A percentile compares a stretch with the other conserved stretches of the same genome.
phyloP scores from a whole-genome alignment of 225 moss, liverwort and hornwort species.

The Straminergon stramineum region DNA sequence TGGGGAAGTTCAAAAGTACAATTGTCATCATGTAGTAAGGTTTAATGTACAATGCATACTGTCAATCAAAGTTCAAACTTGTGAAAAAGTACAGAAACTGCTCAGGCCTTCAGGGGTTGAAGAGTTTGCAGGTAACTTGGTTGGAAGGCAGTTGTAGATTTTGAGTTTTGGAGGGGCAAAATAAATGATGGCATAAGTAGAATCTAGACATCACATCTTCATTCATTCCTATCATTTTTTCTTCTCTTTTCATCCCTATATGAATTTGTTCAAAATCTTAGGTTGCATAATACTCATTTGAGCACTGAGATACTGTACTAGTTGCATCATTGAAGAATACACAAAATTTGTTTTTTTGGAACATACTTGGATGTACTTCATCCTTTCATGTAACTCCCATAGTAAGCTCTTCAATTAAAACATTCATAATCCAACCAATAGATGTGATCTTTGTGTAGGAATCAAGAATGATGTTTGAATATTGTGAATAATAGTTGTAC shows the following conservation, averaged over 20 bases:
- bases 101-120: too few species aligned
- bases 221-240: neutral
- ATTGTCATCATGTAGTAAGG: too few species aligned
- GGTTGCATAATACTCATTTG: neutral
- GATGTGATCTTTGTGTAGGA: neutral
- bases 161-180: neutral
- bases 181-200: neutral
- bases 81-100: too few species aligned
- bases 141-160: neutral
- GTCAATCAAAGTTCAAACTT: too few species aligned
- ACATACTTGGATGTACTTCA: neutral
- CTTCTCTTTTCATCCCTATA: neutral
- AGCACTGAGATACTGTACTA: neutral
- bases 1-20: too few species aligned
- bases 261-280: neutral
- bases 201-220: neutral
- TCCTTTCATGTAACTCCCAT: fast-evolving
- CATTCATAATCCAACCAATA: neutral
- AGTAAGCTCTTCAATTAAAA: neutral
- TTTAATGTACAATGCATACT: too few species aligned
- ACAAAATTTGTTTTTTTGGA: neutral
- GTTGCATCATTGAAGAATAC: neutral
- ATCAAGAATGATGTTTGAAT: neutral
- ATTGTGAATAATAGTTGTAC: neutral
- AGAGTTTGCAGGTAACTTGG: neutral